These are phyloP conservation scores for Podila epicladia DNA, from an alignment of 192 early-diverging fungal genomes.

Conservation along the genomic window DNA sequence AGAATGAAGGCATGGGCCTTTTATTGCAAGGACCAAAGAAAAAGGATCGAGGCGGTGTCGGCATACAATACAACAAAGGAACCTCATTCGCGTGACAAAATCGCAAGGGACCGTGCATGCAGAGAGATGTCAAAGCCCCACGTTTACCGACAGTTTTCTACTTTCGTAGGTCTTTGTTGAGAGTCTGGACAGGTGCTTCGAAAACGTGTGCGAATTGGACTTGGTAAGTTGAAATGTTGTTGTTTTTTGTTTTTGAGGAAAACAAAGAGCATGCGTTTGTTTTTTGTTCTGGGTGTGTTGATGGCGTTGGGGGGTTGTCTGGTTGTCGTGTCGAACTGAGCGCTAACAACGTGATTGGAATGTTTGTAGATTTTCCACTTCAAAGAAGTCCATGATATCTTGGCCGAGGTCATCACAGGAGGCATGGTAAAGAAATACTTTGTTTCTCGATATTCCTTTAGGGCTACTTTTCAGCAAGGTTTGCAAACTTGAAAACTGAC, in stretches of 20 bases:
- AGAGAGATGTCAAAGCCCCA: too few relatives aligned
- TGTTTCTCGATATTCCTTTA: not conserved
- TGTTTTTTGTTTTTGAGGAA: not conserved
- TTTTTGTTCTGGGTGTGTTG: not conserved
- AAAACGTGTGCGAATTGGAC: conserved; percentile 98
- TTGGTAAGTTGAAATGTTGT: conserved; percentile 62
- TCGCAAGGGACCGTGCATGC: too few relatives aligned
- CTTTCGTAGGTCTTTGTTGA: conserved; percentile 90
- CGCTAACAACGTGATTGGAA: not conserved
- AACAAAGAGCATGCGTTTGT: not conserved
- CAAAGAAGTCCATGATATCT: conserved; percentile 86
- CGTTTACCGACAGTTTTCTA: not conserved
- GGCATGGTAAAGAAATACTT: conserved; percentile 74
- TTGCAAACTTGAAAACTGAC: not conserved
- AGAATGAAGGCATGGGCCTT: too few relatives aligned
- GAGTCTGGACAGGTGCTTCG: conserved; percentile 89
- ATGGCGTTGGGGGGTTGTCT: not conserved
- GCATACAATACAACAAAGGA: too few relatives aligned
- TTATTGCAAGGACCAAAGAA: too few relatives aligned
- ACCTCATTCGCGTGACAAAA: too few relatives aligned
- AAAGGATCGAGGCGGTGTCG: too few relatives aligned
- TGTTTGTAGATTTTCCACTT: conserved; percentile 84
- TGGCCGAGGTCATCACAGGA: conserved; percentile 89
- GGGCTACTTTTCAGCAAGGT: not conserved
- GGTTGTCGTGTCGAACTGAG: not conserved